phyloP scores from a whole-genome alignment of 208 protist species.

The Trypanosoma grayi region DNA sequence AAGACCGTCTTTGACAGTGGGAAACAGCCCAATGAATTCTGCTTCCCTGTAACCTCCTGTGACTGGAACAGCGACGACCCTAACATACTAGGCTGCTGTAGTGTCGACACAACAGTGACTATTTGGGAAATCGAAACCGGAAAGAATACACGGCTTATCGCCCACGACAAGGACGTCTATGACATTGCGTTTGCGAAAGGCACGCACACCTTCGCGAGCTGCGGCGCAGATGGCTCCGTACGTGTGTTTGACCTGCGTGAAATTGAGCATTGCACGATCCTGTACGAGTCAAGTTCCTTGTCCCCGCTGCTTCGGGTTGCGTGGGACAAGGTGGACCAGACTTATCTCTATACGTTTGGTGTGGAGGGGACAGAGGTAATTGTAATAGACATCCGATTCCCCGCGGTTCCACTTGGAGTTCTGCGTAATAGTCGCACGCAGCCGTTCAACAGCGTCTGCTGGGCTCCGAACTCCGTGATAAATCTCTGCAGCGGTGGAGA shows the following conservation, averaged over 20 bases:
- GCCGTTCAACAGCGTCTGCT: constrained; percentile 96
- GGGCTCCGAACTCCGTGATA: constrained; percentile 92
- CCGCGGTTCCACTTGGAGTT: constrained; percentile 80
- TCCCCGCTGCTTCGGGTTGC: constrained; percentile 94
- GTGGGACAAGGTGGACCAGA: constrained; percentile 97
- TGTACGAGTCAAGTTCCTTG: constrained; percentile 95
- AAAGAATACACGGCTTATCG: constrained; percentile 97
- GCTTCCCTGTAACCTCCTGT: constrained; percentile 98
- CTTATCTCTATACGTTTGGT: constrained; percentile 96
- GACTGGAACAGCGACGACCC: constrained; percentile 98
- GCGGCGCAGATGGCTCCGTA: constrained; percentile 98
- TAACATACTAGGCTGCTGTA: constrained; percentile 96
- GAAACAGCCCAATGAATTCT: constrained; percentile 94
- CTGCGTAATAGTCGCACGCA: constrained; percentile 80
- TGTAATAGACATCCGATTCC: constrained; percentile 95
- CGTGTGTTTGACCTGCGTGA: constrained; percentile 97
- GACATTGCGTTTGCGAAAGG: constrained; percentile 97
- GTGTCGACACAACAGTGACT: constrained; percentile 99
- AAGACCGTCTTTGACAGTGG: constrained; percentile 87
- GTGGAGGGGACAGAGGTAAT: constrained; percentile 94
- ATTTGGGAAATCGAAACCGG: constrained; percentile 96
- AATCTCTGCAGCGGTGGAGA: constrained; percentile 96
- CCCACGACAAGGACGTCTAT: constrained; percentile 99
- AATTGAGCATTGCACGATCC: constrained; percentile 98
- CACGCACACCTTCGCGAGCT: constrained; percentile 95